Evolutionary conservation across 371 early-diverging fungal species (phyloP).

Genomic region (Mucor velutinosus): DNA sequence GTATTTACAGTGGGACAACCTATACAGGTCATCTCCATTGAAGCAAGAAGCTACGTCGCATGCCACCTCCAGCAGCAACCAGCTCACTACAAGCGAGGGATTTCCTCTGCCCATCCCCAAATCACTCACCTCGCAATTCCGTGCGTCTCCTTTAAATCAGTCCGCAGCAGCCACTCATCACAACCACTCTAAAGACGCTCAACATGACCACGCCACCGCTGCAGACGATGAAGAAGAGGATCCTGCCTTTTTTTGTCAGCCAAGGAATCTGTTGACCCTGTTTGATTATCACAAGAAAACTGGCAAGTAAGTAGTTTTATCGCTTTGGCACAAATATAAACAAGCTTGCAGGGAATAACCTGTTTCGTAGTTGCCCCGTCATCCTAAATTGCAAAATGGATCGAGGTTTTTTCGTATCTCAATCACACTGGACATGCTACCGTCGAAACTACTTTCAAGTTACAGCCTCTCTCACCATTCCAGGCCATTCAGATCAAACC

Average conservation of each 20-base stretch:
- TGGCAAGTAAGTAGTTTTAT: not conserved
- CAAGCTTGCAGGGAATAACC: not conserved
- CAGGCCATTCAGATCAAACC: constrained; percentile 35
- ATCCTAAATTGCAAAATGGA: constrained; percentile 65
- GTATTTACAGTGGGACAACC: not conserved
- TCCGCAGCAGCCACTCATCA: not conserved
- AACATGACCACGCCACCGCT: not conserved
- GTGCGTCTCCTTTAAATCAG: not conserved
- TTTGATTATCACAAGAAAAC: constrained; percentile 8
- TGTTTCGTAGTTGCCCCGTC: constrained; percentile 35
- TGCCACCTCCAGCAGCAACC: not conserved
- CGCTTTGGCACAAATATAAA: not conserved
- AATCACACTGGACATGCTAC: constrained; percentile 86
- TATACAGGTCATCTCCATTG: constrained; percentile 1
- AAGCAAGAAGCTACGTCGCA: not conserved
- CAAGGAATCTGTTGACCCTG: not conserved
- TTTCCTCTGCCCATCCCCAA: constrained; percentile 19
- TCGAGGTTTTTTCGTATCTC: constrained; percentile 70
- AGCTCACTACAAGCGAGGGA: constrained; percentile 7
- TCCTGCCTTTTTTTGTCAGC: constrained; percentile 9
- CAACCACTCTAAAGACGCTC: not conserved
- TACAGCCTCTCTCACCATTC: constrained; percentile 61
- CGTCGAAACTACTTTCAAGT: constrained; percentile 89
- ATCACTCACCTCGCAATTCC: constrained; percentile 12
- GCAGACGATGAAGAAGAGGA: not conserved